Evolutionary conservation across 139 green algal genomes (phyloP).

Genomic region (Klebsormidium nitens): DNA sequence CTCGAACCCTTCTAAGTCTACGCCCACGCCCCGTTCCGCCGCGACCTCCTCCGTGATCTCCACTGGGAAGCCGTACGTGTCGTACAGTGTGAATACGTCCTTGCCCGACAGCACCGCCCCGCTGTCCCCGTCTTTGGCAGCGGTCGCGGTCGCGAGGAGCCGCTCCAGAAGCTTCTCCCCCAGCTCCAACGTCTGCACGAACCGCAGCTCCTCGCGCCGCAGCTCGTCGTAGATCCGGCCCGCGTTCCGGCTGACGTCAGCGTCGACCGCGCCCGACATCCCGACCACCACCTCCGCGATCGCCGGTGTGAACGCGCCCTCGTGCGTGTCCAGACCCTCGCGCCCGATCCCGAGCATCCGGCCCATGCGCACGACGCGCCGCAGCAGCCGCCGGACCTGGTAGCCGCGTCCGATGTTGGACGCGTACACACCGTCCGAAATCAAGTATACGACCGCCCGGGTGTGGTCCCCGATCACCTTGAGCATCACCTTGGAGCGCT

Average conservation of each 20-base stretch:
- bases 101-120: conserved; percentile 46
- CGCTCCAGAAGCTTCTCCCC: conserved; percentile 73
- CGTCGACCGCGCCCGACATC: conserved; percentile 63
- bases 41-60: conserved; percentile 69
- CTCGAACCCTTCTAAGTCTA: conserved; percentile 45
- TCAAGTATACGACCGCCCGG: conserved; percentile 74
- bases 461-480: conserved; percentile 85
- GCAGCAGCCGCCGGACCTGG: conserved; percentile 74
- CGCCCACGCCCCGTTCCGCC: conserved; percentile 34
- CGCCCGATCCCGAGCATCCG: conserved; percentile 60
- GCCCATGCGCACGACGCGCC: conserved; percentile 58
- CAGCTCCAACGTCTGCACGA: conserved; percentile 63
- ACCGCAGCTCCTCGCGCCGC: conserved; percentile 63
- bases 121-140: conserved; percentile 1
- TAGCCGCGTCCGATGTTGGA: conserved; percentile 88
- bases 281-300: conserved; percentile 66
- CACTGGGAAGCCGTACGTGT: conserved; percentile 82
- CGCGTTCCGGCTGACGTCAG: conserved; percentile 51
- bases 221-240: conserved; percentile 67
- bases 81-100: conserved; percentile 82
- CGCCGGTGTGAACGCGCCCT: conserved; percentile 52
- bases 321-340: background rate
- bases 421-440: conserved; percentile 71
- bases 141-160: conserved; percentile 42
- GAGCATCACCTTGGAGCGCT: conserved; percentile 38